These are phyloP conservation scores for Penicillium goetzii DNA, from an alignment of 495 filamentous ascomycete species.

Conservation along the genomic window DNA sequence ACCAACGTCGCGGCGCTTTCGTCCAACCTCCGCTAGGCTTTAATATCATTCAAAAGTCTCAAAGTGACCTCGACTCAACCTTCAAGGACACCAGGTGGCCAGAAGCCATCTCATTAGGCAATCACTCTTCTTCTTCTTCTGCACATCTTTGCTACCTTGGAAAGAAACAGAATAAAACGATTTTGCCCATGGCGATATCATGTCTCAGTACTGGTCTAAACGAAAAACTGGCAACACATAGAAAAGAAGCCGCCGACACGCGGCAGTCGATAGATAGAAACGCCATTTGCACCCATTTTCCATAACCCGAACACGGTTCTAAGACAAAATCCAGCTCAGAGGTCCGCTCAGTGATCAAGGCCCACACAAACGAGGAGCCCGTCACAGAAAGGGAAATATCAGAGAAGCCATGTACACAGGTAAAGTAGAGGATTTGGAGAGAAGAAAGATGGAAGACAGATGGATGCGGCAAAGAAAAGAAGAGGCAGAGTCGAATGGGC, in stretches of 20 bases:
- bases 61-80: too few relatives aligned
- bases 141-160: neutral
- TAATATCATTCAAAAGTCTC: too few relatives aligned
- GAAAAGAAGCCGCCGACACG: constrained; percentile 44
- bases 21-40: too few relatives aligned
- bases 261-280: constrained; percentile 44
- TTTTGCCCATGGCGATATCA: constrained; percentile 24
- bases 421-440: constrained; percentile 9
- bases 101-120: neutral
- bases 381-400: constrained; percentile 44
- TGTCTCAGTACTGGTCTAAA: constrained; percentile 37
- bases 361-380: constrained; percentile 23
- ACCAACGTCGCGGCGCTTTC: too few relatives aligned
- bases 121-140: neutral
- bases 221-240: constrained; percentile 36
- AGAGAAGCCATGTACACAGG: constrained; percentile 55
- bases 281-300: constrained; percentile 56
- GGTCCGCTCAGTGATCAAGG: constrained; percentile 38
- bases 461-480: constrained; percentile 30
- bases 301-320: constrained; percentile 54
- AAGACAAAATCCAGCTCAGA: constrained; percentile 49
- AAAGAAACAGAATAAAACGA: neutral
- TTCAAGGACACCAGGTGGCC: too few relatives aligned
- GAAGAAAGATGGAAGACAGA: constrained; percentile 1
- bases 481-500: constrained; percentile 24